phyloP scores from a whole-genome alignment of 768 basidiomycete species.

The Phylloporus rhodoxanthus region DNA sequence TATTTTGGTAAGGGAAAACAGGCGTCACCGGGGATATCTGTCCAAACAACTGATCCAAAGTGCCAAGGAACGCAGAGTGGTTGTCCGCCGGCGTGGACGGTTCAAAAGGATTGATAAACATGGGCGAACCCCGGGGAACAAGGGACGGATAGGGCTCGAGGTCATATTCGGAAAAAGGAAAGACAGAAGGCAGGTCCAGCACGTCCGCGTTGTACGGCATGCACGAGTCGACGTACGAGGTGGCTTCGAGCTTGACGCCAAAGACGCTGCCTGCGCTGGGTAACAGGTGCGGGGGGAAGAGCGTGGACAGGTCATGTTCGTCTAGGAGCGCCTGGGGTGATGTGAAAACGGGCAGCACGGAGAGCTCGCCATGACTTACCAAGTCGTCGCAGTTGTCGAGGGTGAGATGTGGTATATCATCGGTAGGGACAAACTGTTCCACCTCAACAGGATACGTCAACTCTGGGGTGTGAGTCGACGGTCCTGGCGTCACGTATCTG shows the following conservation, averaged over 20 bases:
- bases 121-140: constrained; percentile 21
- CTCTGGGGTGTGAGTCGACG: constrained; percentile 16
- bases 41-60: constrained; percentile 29
- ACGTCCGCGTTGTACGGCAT: constrained; percentile 13
- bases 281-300: constrained; percentile 19
- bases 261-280: constrained; percentile 21
- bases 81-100: neutral
- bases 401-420: constrained; percentile 33
- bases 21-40: constrained; percentile 25
- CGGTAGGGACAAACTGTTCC: constrained; percentile 30
- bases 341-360: constrained; percentile 7
- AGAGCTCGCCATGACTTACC: constrained; percentile 13
- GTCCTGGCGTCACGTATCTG: constrained; percentile 1
- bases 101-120: constrained; percentile 30
- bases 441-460: constrained; percentile 5
- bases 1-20: constrained; percentile 5
- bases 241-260: constrained; percentile 30
- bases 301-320: neutral
- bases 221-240: constrained; percentile 23
- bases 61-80: constrained; percentile 12
- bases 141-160: constrained; percentile 6
- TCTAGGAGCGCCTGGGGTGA: constrained; percentile 3
- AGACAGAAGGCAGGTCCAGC: constrained; percentile 1
- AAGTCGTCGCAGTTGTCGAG: constrained; percentile 18
- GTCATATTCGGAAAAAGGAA: constrained; percentile 9